Conservation (phyloP, 108 stramenopile genomes). For the Epithemia pelagica region DNA sequence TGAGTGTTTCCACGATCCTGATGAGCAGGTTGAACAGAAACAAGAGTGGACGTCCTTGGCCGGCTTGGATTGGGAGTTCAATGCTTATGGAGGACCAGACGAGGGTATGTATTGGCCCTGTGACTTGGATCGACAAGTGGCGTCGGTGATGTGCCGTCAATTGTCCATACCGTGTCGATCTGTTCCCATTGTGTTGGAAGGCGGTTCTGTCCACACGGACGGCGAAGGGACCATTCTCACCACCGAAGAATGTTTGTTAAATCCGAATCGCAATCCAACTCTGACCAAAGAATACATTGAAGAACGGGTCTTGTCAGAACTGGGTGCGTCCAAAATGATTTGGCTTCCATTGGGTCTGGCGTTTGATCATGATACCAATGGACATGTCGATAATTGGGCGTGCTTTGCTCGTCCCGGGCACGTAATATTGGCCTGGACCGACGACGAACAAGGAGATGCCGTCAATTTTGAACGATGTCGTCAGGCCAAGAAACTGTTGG, state of each 20-base stretch:
- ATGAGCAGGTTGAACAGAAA: constrained; percentile 10
- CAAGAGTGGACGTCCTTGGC: neutral
- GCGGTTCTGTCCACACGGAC: constrained; percentile 73
- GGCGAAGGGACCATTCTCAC: constrained; percentile 71
- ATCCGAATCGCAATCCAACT: constrained; percentile 57
- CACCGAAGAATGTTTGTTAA: constrained; percentile 67
- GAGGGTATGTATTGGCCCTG: constrained; percentile 58
- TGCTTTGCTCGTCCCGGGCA: constrained; percentile 59
- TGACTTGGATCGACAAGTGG: constrained; percentile 41
- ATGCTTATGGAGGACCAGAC: constrained; percentile 61
- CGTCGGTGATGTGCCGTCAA: constrained; percentile 25
- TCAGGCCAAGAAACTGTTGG: constrained; percentile 33
- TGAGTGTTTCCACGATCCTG: constrained; percentile 5
- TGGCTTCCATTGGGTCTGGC: constrained; percentile 60
- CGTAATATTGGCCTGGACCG: constrained; percentile 59
- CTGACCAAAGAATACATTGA: constrained; percentile 48
- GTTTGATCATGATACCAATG: constrained; percentile 69
- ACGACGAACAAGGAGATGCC: constrained; percentile 27
- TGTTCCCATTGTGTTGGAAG: constrained; percentile 36
- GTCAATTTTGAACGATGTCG: constrained; percentile 44
- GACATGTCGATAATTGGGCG: constrained; percentile 72
- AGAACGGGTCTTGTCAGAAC: constrained; percentile 16
- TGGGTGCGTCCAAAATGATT: constrained; percentile 47
- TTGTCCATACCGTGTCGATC: constrained; percentile 1
- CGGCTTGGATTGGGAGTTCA: constrained; percentile 73